Percentiles rank a stretch among this genome's conserved stretches.
These are phyloP conservation scores for Canavalia ensiformis DNA, from an alignment of 306 rosid genomes.

Conservation along the genomic window DNA sequence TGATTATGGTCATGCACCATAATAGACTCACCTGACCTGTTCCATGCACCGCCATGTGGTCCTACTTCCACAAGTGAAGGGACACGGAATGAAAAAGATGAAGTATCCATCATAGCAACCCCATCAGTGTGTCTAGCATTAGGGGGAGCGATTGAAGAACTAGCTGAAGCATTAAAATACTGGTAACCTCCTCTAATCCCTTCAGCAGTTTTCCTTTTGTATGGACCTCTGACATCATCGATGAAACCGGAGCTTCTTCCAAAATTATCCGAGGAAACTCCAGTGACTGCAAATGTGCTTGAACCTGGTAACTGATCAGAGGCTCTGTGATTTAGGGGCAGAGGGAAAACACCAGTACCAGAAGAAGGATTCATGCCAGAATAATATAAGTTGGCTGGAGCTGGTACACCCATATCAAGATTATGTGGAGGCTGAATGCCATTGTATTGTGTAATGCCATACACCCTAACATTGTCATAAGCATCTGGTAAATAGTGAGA, in stretches of 20 bases:
- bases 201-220: conserved; percentile 82
- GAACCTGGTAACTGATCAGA: conserved; percentile 70
- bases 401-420: conserved; percentile 67
- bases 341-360: conserved; percentile 67
- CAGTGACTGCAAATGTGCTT: conserved; percentile 61
- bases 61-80: conserved; percentile 72
- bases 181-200: conserved; percentile 72
- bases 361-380: conserved; percentile 75
- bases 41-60: conserved; percentile 65
- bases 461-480: conserved; percentile 72
- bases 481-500: conserved; percentile 68
- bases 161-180: conserved; percentile 64
- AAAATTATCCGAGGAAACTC: conserved; percentile 68
- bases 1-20: conserved; percentile 72
- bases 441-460: conserved; percentile 68
- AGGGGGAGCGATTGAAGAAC: conserved; percentile 70
- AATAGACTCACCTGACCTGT: conserved; percentile 64
- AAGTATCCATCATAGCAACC: conserved; percentile 67
- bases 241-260: conserved; percentile 67
- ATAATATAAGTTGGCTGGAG: conserved; percentile 68
- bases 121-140: conserved; percentile 74
- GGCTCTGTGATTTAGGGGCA: conserved; percentile 69
- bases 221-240: conserved; percentile 82
- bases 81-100: conserved; percentile 58
- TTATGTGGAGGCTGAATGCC: conserved; percentile 71